Percentiles rank a stretch among this genome's conserved stretches.
These are phyloP conservation scores for Talaromyces sp. DNA, from an alignment of 2,329 filamentous ascomycete genomes.

Conservation along the genomic window DNA sequence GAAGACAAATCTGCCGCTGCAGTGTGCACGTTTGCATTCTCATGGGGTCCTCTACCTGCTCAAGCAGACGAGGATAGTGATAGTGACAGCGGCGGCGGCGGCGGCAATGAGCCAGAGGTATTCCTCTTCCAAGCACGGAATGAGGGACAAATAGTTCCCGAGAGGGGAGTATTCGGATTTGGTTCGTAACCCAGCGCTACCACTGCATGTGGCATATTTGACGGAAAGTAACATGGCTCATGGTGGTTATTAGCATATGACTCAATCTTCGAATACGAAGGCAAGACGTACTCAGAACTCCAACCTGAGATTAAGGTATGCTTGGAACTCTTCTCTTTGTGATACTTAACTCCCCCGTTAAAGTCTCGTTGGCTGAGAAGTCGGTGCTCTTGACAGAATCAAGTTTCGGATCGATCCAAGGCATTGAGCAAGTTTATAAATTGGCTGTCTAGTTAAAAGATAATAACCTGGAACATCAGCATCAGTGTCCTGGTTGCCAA, in stretches of 20 bases:
- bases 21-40: slow-evolving; percentile 86
- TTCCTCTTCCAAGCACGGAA: slow-evolving; percentile 69
- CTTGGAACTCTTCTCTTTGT: background rate
- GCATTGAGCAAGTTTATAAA: slow-evolving; percentile 1
- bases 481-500: background rate
- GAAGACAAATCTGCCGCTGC: slow-evolving; percentile 81
- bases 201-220: no score
- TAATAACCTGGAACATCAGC: background rate
- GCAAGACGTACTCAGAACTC: slow-evolving; percentile 5
- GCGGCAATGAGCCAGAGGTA: slow-evolving; percentile 56
- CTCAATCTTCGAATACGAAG: slow-evolving; percentile 5
- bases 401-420: slow-evolving; percentile 6
- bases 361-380: background rate
- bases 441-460: background rate
- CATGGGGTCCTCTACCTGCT: slow-evolving; percentile 54
- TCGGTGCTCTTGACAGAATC: background rate
- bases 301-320: slow-evolving; percentile 4
- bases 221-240: no score
- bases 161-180: slow-evolving; percentile 1
- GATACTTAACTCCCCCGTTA: background rate
- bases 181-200: background rate
- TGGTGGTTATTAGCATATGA: background rate
- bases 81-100: background rate
- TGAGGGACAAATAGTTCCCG: slow-evolving; percentile 1
- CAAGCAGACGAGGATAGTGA: background rate